Evolutionary conservation across 2,329 filamentous ascomycete species (phyloP).

Genomic region (Aspergillus proliferans): DNA sequence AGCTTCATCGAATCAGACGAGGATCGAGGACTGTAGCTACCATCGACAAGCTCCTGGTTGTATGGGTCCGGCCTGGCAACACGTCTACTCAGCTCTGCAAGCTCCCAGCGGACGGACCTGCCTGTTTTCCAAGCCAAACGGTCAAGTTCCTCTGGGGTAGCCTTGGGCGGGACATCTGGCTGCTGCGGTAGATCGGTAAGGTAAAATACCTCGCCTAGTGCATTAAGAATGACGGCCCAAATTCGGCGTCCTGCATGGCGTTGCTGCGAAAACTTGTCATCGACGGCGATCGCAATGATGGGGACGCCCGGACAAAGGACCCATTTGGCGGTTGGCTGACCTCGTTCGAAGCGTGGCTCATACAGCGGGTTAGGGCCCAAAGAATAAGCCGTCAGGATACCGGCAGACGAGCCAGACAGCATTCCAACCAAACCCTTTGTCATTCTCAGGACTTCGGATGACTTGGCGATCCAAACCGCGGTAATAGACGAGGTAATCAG

Average conservation of each 20-base stretch:
- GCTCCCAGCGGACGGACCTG: slow-evolving; percentile 70
- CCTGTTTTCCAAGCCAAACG: slow-evolving; percentile 74
- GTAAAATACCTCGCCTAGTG: slow-evolving; percentile 85
- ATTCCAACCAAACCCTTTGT: slow-evolving; percentile 77
- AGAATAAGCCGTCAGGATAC: slow-evolving; percentile 75
- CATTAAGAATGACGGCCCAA: slow-evolving; percentile 92
- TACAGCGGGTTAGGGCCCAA: slow-evolving; percentile 58
- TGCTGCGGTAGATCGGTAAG: slow-evolving; percentile 63
- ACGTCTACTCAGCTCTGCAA: slow-evolving; percentile 72
- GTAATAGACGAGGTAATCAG: slow-evolving; percentile 65
- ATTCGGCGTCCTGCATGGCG: slow-evolving; percentile 65
- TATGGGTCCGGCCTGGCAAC: slow-evolving; percentile 66
- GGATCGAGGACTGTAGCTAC: slow-evolving; percentile 73
- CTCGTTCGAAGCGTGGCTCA: slow-evolving; percentile 58
- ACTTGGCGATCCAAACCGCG: slow-evolving; percentile 86
- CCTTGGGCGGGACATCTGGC: slow-evolving; percentile 42
- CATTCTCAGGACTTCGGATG: slow-evolving; percentile 60
- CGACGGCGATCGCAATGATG: slow-evolving; percentile 74
- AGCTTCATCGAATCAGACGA: slow-evolving; percentile 69
- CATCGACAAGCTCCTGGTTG: slow-evolving; percentile 59
- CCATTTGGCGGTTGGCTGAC: slow-evolving; percentile 83
- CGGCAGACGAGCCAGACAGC: slow-evolving; percentile 74
- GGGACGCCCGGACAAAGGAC: slow-evolving; percentile 87
- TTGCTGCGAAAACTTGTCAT: slow-evolving; percentile 70
- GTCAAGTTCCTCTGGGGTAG: slow-evolving; percentile 48